A percentile compares a stretch with the other conserved stretches of the same genome.
These are phyloP conservation scores for Ganoderma resinaceum DNA, from an alignment of 1,284 basidiomycete species.

Conservation along the genomic window DNA sequence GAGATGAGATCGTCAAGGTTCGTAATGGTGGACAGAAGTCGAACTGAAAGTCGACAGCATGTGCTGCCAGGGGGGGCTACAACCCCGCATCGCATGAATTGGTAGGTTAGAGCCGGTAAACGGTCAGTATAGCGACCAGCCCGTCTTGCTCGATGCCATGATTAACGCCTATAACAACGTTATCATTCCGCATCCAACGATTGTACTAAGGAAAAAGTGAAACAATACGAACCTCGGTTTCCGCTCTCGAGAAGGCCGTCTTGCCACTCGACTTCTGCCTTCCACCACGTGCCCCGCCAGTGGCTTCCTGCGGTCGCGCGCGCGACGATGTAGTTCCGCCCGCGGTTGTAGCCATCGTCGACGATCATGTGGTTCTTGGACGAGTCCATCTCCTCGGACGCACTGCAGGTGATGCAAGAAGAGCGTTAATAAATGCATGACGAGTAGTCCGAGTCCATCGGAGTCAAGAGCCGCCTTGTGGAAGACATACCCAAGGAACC, in stretches of 20 bases:
- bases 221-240: conserved; percentile 56
- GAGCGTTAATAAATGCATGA: conserved; percentile 11
- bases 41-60: not conserved
- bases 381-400: conserved; percentile 76
- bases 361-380: conserved; percentile 74
- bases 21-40: conserved; percentile 15
- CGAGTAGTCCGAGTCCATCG: not conserved
- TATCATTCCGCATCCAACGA: conserved; percentile 13
- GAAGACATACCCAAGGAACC: conserved; percentile 50
- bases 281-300: conserved; percentile 72
- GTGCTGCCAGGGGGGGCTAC: conserved; percentile 4
- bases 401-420: conserved; percentile 46
- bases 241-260: conserved; percentile 71
- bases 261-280: conserved; percentile 76
- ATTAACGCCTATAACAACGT: conserved; percentile 64
- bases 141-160: conserved; percentile 83
- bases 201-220: not conserved
- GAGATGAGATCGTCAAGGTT: conserved; percentile 19
- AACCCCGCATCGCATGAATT: not conserved
- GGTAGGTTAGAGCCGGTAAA: conserved; percentile 49
- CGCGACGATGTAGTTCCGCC: conserved; percentile 75
- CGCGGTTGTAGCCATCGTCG: conserved; percentile 79
- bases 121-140: conserved; percentile 76
- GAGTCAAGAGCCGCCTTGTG: not conserved
- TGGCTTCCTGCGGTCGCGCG: conserved; percentile 65